Percentiles rank a stretch among this genome's conserved stretches.
phyloP scores from a whole-genome alignment of 139 green algal genomes.

The Picocystis salinarum region DNA sequence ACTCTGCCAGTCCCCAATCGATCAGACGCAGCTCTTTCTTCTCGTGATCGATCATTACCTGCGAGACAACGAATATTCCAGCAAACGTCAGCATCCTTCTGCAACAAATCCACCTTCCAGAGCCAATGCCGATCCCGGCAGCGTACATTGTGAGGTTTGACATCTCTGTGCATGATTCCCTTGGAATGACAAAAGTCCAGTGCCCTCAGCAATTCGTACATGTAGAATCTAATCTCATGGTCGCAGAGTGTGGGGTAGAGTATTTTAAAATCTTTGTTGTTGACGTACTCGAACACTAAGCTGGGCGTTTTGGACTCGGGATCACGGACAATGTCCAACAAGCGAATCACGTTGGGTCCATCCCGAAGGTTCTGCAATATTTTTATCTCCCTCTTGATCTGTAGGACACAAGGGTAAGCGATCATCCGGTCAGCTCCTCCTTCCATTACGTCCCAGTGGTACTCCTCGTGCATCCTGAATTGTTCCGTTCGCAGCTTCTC shows the following conservation, averaged over 20 bases:
- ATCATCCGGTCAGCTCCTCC: too few relatives aligned
- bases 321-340: conserved; percentile 90
- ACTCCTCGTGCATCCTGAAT: not conserved
- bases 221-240: conserved; percentile 95
- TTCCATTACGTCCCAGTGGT: too few relatives aligned
- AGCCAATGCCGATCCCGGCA: too few relatives aligned
- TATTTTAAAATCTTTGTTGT: conserved; percentile 82
- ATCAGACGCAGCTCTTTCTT: conserved; percentile 82
- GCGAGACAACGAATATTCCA: too few relatives aligned
- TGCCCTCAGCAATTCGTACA: conserved; percentile 89
- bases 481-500: not conserved
- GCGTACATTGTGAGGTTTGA: conserved; percentile 63
- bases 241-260: conserved; percentile 92
- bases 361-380: conserved; percentile 91
- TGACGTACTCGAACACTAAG: conserved; percentile 94
- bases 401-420: conserved; percentile 12
- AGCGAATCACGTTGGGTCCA: conserved; percentile 90
- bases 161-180: conserved; percentile 46
- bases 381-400: conserved; percentile 95
- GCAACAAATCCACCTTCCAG: too few relatives aligned
- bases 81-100: too few relatives aligned
- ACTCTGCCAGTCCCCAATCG: conserved; percentile 97
- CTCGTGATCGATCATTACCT: conserved; percentile 96
- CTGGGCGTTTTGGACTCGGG: conserved; percentile 75
- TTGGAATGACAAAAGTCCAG: conserved; percentile 87